Percentiles rank a stretch among this genome's conserved stretches.
These are phyloP conservation scores for Turritis glabra DNA, from an alignment of 345 rosid genomes.

Conservation along the genomic window DNA sequence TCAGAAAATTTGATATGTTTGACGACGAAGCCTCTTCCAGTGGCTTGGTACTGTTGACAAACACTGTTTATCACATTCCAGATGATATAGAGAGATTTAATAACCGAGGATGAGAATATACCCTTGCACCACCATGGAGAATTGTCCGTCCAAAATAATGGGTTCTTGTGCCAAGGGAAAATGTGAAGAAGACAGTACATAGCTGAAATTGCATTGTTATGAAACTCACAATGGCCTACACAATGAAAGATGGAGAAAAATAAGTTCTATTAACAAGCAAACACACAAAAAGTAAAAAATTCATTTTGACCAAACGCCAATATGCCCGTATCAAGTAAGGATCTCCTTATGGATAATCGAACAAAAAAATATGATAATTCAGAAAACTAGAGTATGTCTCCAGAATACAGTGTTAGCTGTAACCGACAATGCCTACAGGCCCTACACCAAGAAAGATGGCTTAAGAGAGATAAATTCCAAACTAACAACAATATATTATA, in stretches of 20 bases:
- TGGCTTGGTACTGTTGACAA: constrained; percentile 81
- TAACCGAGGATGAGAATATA: constrained; percentile 38
- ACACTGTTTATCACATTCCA: constrained; percentile 26
- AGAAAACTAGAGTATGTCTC: neutral
- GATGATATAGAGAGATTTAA: neutral
- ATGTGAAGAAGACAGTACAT: constrained; percentile 96
- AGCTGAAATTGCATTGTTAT: constrained; percentile 95
- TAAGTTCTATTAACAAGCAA: constrained; percentile 5
- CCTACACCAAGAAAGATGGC: neutral
- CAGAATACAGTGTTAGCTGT: neutral
- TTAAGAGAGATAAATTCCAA: neutral
- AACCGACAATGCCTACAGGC: constrained; percentile 2
- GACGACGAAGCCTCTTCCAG: constrained; percentile 97
- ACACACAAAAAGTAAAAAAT: neutral
- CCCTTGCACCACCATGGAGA: constrained; percentile 99
- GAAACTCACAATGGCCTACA: constrained; percentile 92
- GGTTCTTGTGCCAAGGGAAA: constrained; percentile 91
- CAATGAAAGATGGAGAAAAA: constrained; percentile 11
- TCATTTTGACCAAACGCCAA: neutral
- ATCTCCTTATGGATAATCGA: constrained; percentile 9
- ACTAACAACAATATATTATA: constrained; percentile 3
- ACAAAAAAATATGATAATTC: neutral
- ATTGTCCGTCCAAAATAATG: constrained; percentile 97
- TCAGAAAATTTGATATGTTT: constrained; percentile 88
- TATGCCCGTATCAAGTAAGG: neutral